phyloP scores from a whole-genome alignment of 176 grass and related monocot genomes.

The Elymus sibiricus region DNA sequence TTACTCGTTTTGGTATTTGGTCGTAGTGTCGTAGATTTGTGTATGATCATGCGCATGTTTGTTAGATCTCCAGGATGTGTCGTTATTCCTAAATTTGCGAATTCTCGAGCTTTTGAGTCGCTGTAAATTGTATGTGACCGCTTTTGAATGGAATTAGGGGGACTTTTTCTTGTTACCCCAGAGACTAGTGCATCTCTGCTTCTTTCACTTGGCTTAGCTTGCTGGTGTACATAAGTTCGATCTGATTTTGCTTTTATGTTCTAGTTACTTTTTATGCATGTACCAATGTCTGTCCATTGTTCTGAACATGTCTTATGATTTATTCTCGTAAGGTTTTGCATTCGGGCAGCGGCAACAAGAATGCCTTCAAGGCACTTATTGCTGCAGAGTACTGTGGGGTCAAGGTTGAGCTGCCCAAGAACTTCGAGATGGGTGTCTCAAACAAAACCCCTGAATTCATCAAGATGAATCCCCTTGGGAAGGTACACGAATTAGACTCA shows the following conservation, averaged over 20 bases:
- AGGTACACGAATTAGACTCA: conserved; percentile 37
- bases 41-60: not conserved
- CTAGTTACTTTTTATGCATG: not conserved
- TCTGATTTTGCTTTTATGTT: not conserved
- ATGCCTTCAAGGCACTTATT: conserved; percentile 87
- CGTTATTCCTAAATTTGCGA: not conserved
- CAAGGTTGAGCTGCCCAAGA: conserved; percentile 67
- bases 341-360: conserved; percentile 59
- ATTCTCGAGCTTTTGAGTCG: not conserved
- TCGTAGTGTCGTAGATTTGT: not conserved
- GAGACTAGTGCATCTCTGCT: not conserved
- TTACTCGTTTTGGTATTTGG: not conserved
- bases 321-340: conserved; percentile 56
- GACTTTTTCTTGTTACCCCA: not conserved
- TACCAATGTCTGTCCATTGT: not conserved
- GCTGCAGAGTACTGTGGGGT: conserved; percentile 81
- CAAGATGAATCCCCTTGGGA: conserved; percentile 96
- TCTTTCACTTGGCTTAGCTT: not conserved
- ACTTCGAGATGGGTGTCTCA: conserved; percentile 90
- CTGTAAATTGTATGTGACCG: not conserved
- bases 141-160: not conserved
- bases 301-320: not conserved
- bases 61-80: not conserved
- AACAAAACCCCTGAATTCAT: conserved; percentile 97
- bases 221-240: not conserved